Percentiles rank a stretch among this genome's conserved stretches.
Evolutionary conservation across 345 rosid species (phyloP).

Genomic region (Aethionema arabicum): DNA sequence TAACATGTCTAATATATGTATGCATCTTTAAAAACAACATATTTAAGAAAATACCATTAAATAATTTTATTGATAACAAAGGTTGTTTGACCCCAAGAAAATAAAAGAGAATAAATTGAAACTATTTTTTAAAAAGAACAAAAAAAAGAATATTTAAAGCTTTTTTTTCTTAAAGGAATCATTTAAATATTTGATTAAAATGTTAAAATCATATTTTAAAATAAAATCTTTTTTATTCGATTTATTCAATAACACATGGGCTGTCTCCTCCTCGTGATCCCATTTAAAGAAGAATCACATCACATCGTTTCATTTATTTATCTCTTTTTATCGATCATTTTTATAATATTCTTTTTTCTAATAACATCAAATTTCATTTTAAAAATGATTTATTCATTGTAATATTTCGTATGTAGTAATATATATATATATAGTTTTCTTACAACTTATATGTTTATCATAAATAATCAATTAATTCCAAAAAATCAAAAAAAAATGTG

Average conservation of each 20-base stretch:
- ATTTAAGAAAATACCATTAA: conserved; percentile 12
- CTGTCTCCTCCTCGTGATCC: conserved; percentile 43
- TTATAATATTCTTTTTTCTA: conserved; percentile 16
- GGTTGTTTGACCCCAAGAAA: conserved; percentile 18
- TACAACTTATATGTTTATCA: too few species aligned
- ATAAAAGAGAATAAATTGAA: background rate
- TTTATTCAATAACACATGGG: conserved; percentile 38
- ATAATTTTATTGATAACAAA: conserved; percentile 18
- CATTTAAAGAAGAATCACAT: conserved; percentile 41
- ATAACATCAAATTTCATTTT: background rate
- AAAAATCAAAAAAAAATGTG: too few species aligned
- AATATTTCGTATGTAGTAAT: too few species aligned
- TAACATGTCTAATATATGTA: conserved; percentile 18
- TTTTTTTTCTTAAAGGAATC: background rate
- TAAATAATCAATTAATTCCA: too few species aligned
- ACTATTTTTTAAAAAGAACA: background rate
- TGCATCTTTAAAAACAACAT: background rate
- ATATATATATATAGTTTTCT: too few species aligned
- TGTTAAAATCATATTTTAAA: conserved; percentile 18
- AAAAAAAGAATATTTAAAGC: conserved; percentile 3
- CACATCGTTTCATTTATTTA: conserved; percentile 27
- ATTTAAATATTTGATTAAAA: conserved; percentile 10
- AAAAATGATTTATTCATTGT: background rate
- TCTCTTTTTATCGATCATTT: conserved; percentile 7
- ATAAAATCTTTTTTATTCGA: conserved; percentile 13